Percentiles rank a stretch among this genome's conserved stretches.
phyloP scores from a whole-genome alignment of 805 yeast genomes.

The Saturnispora halmiae region DNA sequence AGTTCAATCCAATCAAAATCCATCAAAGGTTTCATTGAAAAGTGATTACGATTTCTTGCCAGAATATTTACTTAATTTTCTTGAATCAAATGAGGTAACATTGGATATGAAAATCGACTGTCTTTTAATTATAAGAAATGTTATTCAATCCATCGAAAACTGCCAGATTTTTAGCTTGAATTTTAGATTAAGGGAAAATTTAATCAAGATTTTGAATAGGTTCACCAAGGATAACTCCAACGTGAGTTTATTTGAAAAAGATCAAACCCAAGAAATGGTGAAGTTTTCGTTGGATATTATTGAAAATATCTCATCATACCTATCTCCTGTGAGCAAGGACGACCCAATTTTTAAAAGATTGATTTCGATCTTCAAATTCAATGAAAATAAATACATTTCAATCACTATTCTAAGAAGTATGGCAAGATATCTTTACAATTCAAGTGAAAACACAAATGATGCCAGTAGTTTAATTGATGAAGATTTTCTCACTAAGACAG shows the following conservation, averaged over 20 bases:
- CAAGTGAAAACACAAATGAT: conserved; percentile 30
- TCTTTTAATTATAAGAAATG: conserved; percentile 65
- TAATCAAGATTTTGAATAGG: conserved; percentile 40
- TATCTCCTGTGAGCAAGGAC: conserved; percentile 63
- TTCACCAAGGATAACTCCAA: conserved; percentile 14
- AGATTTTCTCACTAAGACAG: conserved; percentile 42
- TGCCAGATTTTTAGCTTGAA: conserved; percentile 66
- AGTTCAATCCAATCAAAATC: conserved; percentile 34
- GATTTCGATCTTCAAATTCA: conserved; percentile 38
- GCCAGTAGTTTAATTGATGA: conserved; percentile 42
- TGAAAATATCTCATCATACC: conserved; percentile 76
- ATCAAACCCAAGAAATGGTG: conserved; percentile 46
- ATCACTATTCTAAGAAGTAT: conserved; percentile 67
- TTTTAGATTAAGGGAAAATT: conserved; percentile 26
- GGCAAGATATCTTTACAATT: conserved; percentile 66
- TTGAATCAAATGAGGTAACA: conserved; percentile 19
- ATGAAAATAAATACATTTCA: conserved; percentile 61
- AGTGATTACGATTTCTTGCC: conserved; percentile 33
- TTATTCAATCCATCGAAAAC: conserved; percentile 73
- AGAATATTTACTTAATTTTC: conserved; percentile 21
- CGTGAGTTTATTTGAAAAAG: conserved; percentile 15
- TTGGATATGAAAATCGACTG: conserved; percentile 34
- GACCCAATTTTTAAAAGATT: conserved; percentile 58
- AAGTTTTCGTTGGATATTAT: conserved; percentile 67
- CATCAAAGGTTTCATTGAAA: conserved; percentile 34